A percentile compares a stretch with the other conserved stretches of the same genome.
These are phyloP conservation scores for Botrytis paeoniae DNA, from an alignment of 2,329 filamentous ascomycete species.

Conservation along the genomic window DNA sequence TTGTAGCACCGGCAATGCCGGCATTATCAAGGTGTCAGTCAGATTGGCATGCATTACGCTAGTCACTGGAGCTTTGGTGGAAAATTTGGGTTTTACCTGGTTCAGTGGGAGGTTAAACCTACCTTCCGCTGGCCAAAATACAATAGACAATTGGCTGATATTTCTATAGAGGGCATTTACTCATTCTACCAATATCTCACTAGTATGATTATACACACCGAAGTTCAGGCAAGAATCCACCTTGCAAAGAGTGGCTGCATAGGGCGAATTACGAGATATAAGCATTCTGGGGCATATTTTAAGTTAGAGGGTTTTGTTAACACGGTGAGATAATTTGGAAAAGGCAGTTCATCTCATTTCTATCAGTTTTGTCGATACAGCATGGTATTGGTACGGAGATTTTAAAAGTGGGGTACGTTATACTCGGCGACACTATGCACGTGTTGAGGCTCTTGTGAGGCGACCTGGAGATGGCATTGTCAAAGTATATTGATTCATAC, in stretches of 20 bases:
- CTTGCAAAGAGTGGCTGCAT: not conserved
- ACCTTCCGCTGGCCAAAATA: not conserved
- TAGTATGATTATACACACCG: conserved; percentile 8
- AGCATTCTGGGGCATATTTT: not conserved
- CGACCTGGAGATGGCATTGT: not conserved
- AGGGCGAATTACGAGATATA: not conserved
- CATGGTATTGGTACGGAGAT: not conserved
- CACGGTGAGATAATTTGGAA: not conserved
- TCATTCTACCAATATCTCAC: not conserved
- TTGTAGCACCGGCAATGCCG: not conserved
- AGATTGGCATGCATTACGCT: not conserved
- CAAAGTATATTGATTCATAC: not conserved
- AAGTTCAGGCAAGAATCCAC: not conserved
- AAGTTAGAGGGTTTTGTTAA: not conserved
- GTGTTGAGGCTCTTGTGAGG: not conserved
- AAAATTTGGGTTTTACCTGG: not conserved
- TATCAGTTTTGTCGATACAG: not conserved
- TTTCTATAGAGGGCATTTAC: not conserved
- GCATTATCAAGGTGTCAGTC: not conserved
- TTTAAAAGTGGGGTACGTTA: not conserved
- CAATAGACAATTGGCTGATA: not conserved
- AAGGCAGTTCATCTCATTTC: not conserved
- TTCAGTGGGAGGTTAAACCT: not conserved
- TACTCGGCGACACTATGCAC: conserved; percentile 1
- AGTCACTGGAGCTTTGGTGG: not conserved